Evolutionary conservation across 257 asterid species (phyloP).

Genomic region (Plectranthus barbatus): DNA sequence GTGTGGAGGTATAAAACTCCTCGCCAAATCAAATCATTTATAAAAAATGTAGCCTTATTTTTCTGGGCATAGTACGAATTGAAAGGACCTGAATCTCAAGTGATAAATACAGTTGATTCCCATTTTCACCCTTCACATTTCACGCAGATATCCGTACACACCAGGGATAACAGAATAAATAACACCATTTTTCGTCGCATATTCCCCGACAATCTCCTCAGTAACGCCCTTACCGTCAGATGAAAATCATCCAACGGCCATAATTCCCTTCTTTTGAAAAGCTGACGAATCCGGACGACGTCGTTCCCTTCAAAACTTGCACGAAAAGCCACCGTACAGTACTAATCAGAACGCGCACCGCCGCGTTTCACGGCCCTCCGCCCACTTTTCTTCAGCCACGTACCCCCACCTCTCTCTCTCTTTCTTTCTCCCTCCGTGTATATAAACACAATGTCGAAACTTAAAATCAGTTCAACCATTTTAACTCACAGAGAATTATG

Average conservation of each 20-base stretch:
- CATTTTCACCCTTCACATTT: not conserved
- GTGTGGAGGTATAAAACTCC: too few species aligned
- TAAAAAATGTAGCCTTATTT: too few species aligned
- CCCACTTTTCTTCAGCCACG: slow-evolving; percentile 15
- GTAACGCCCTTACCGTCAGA: not conserved
- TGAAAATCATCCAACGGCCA: slow-evolving; percentile 18
- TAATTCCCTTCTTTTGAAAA: not conserved
- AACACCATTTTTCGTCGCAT: not conserved
- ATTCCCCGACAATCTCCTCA: slow-evolving; percentile 21
- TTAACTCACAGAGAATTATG: slow-evolving; percentile 9
- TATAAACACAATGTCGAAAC: not conserved
- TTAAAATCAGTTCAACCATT: not conserved
- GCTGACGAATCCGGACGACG: not conserved
- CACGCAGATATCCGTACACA: too few species aligned
- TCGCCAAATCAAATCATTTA: too few species aligned
- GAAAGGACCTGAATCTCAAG: not conserved
- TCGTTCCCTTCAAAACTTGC: slow-evolving; percentile 9
- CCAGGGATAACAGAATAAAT: not conserved
- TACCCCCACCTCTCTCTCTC: not conserved
- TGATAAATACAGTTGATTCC: not conserved
- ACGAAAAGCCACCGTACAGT: slow-evolving; percentile 16
- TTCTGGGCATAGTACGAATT: too few species aligned
- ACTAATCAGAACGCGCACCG: slow-evolving; percentile 17
- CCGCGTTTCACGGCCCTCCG: not conserved
- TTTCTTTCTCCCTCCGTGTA: not conserved